A percentile compares a stretch with the other conserved stretches of the same genome.
Conservation (phyloP, 2,329 filamentous ascomycete genomes). For the Botrytis squamosa region DNA sequence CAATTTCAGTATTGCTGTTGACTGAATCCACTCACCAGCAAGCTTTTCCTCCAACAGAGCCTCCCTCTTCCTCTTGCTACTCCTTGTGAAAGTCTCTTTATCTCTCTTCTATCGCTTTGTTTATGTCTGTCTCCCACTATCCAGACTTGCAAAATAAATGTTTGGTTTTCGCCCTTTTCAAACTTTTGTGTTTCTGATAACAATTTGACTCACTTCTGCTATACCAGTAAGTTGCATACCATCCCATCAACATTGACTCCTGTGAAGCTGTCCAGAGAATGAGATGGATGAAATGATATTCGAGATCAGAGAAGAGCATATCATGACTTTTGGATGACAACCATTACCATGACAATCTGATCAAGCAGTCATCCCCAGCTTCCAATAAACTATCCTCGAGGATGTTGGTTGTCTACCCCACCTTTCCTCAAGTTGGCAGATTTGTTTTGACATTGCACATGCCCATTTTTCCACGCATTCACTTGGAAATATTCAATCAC, state of each 20-base stretch:
- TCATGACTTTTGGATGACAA: neutral
- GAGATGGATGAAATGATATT: neutral
- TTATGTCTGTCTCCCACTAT: neutral
- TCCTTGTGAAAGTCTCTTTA: neutral
- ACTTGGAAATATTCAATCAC: neutral
- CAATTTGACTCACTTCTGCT: neutral
- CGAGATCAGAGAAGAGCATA: neutral
- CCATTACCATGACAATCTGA: neutral
- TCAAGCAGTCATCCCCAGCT: neutral
- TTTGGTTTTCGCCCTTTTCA: neutral
- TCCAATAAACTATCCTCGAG: neutral
- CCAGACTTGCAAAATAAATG: neutral
- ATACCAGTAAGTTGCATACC: neutral
- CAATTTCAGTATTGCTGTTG: neutral
- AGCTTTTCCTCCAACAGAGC: neutral
- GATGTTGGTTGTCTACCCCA: neutral
- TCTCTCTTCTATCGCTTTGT: neutral
- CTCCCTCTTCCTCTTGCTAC: neutral
- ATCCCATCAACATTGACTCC: neutral
- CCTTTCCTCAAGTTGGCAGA: neutral
- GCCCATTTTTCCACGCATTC: neutral
- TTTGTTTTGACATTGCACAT: slow-evolving; percentile 5
- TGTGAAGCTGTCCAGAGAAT: neutral
- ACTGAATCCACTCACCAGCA: neutral
- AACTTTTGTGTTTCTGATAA: neutral